Percentiles rank a stretch among this genome's conserved stretches.
These are phyloP conservation scores for Phytophthora pini DNA, from an alignment of 352 stramenopile species.

Conservation along the genomic window DNA sequence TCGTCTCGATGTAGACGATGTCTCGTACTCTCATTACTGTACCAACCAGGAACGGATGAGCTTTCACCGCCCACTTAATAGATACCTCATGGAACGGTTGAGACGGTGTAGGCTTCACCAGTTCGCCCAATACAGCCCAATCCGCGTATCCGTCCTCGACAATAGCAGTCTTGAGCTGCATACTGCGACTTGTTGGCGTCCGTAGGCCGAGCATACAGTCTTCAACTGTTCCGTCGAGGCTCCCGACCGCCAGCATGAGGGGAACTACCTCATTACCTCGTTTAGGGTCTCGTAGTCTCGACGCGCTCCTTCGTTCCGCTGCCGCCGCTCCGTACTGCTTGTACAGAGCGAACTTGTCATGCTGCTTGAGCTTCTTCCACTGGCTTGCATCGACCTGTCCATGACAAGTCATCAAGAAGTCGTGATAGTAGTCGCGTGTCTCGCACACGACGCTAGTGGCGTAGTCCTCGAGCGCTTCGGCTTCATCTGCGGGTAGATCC, in stretches of 20 bases:
- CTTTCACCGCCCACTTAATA: constrained; percentile 67
- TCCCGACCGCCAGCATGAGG: constrained; percentile 49
- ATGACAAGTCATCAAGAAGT: constrained; percentile 32
- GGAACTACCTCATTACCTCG: constrained; percentile 24
- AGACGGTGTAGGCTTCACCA: constrained; percentile 41
- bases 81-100: constrained; percentile 57
- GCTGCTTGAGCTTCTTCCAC: constrained; percentile 44
- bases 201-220: constrained; percentile 63
- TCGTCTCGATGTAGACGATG: constrained; percentile 67
- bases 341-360: constrained; percentile 40
- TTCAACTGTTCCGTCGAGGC: constrained; percentile 45
- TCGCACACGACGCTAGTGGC: constrained; percentile 26
- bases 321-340: constrained; percentile 26
- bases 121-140: constrained; percentile 47
- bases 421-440: constrained; percentile 35
- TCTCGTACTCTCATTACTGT: constrained; percentile 57
- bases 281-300: constrained; percentile 18
- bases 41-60: constrained; percentile 51
- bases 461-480: constrained; percentile 19
- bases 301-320: constrained; percentile 7
- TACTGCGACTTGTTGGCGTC: constrained; percentile 49
- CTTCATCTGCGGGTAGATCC: constrained; percentile 20
- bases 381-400: constrained; percentile 29
- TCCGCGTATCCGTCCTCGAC: constrained; percentile 60
- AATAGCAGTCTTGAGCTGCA: constrained; percentile 65